Percentiles rank a stretch among this genome's conserved stretches.
These are phyloP conservation scores for Paramecium sonneborni DNA, from an alignment of 73 alveolate genomes.

Conservation along the genomic window DNA sequence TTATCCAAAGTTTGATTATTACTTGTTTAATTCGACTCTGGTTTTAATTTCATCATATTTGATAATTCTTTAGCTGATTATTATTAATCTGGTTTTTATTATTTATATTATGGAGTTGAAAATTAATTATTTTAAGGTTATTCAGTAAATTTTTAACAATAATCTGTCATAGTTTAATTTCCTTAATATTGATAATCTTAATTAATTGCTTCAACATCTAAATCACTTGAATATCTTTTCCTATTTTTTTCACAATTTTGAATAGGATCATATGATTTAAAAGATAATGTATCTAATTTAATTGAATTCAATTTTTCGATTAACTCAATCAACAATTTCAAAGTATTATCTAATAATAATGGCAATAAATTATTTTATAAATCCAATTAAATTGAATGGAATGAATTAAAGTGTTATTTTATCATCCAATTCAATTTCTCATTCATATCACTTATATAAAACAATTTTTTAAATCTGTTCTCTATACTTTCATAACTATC, in stretches of 20 bases:
- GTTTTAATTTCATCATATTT: slow-evolving; percentile 17
- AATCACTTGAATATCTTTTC: not conserved
- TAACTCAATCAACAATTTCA: not conserved
- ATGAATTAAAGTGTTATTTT: not conserved
- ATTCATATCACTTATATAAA: not conserved
- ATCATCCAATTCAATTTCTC: not conserved
- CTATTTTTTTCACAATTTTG: not conserved
- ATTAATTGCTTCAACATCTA: not conserved
- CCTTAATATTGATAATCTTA: not conserved
- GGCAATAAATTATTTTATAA: not conserved
- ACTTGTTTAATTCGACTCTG: not conserved
- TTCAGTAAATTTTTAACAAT: not conserved
- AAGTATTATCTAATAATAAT: not conserved
- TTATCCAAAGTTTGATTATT: not conserved
- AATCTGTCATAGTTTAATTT: not conserved
- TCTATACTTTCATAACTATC: not conserved
- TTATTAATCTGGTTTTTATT: not conserved
- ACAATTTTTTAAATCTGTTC: not conserved
- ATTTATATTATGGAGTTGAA: not conserved
- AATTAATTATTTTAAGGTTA: not conserved
- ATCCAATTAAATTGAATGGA: not conserved
- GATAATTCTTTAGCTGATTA: not conserved
- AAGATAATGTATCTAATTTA: not conserved
- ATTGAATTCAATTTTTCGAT: not conserved
- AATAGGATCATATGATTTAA: not conserved